Conservation (phyloP, 2,329 filamentous ascomycete species). For the Xylariales sp. region DNA sequence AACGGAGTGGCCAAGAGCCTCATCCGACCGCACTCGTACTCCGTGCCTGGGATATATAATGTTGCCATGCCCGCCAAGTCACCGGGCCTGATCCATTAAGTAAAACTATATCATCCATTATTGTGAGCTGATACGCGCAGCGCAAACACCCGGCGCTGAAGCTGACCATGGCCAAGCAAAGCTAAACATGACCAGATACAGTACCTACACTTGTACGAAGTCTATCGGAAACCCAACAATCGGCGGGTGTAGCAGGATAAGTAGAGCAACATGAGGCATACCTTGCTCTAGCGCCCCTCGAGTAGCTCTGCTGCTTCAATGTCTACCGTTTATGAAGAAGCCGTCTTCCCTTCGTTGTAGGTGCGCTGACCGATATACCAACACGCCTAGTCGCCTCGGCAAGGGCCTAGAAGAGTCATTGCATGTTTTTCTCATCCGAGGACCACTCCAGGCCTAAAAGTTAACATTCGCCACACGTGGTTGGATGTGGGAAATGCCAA, state of each 20-base stretch:
- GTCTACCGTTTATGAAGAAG: not conserved
- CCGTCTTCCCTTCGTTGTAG: not conserved
- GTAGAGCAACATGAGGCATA: too few relatives aligned
- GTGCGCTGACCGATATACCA: not conserved
- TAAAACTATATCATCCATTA: not conserved
- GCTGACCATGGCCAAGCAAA: slow-evolving; percentile 1
- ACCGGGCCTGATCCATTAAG: not conserved
- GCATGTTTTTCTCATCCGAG: not conserved
- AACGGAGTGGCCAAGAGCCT: slow-evolving; percentile 11
- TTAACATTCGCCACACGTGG: not conserved
- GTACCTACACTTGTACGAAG: not conserved
- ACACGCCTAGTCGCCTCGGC: not conserved
- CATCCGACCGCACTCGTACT: not conserved
- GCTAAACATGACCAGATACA: not conserved
- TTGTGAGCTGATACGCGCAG: not conserved
- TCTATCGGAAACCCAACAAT: not conserved
- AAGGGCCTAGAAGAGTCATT: slow-evolving; percentile 1
- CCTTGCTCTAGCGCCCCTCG: too few relatives aligned
- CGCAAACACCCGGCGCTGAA: not conserved
- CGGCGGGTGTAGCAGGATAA: too few relatives aligned
- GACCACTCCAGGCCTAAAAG: not conserved
- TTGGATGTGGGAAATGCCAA: slow-evolving; percentile 2
- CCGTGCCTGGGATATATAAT: not conserved
- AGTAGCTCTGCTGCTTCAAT: not conserved
- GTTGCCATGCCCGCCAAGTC: slow-evolving; percentile 16